phyloP scores from a whole-genome alignment of 176 grass and related monocot genomes.

The Leersia perrieri region DNA sequence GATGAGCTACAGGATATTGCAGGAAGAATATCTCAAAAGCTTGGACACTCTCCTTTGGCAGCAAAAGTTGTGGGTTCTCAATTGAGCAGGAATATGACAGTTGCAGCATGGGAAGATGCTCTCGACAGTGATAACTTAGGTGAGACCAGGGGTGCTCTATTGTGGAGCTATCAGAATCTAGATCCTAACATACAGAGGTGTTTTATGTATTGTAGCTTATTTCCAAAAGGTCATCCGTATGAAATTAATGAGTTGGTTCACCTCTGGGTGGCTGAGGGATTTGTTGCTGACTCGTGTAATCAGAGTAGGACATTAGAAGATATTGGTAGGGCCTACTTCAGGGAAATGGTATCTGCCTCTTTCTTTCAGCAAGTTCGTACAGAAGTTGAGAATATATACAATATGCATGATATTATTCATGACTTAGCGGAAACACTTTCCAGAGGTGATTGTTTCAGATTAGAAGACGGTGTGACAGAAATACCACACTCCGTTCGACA shows the following conservation, averaged over 20 bases:
- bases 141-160: background rate
- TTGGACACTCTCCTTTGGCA: conserved; percentile 23
- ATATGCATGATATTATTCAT: conserved; percentile 2
- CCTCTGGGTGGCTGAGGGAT: too few species aligned
- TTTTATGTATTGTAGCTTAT: conserved; percentile 1
- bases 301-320: background rate
- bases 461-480: background rate
- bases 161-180: conserved; percentile 36
- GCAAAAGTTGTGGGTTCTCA: background rate
- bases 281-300: background rate
- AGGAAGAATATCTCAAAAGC: background rate
- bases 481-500: background rate
- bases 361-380: background rate
- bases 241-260: background rate
- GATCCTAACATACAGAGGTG: conserved; percentile 9
- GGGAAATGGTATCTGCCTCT: background rate
- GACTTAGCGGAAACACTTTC: background rate
- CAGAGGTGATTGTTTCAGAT: background rate
- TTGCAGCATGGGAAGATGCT: background rate
- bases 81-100: background rate
- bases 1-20: background rate
- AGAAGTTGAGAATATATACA: background rate
- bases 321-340: background rate
- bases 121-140: background rate
- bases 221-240: background rate